These are phyloP conservation scores for Fistulinella cinereoalba DNA, from an alignment of 1,284 basidiomycete species.

Conservation along the genomic window DNA sequence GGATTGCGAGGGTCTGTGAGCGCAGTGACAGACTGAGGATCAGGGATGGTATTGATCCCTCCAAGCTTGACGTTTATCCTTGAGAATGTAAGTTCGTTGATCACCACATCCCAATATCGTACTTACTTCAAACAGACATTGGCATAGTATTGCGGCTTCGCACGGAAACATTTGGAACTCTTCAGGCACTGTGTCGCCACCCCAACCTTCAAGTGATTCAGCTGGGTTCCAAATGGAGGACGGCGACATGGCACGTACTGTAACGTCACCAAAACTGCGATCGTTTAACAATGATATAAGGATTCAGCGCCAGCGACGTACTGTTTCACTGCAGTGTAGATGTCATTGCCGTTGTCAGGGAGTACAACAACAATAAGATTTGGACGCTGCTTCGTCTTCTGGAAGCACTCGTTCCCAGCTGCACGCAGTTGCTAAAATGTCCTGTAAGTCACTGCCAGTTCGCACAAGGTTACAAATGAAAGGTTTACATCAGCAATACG, in stretches of 20 bases:
- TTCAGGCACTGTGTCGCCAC: constrained; percentile 76
- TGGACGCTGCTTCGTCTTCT: constrained; percentile 43
- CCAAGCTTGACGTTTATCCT: constrained; percentile 82
- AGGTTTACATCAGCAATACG: constrained; percentile 44
- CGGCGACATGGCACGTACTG: constrained; percentile 39
- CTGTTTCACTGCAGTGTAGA: constrained; percentile 76
- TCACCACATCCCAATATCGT: background rate
- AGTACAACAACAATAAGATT: constrained; percentile 63
- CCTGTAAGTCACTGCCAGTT: constrained; percentile 3
- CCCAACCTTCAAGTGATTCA: constrained; percentile 45
- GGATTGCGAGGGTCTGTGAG: constrained; percentile 67
- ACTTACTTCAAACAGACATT: constrained; percentile 76
- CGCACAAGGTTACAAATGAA: background rate
- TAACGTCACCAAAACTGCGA: constrained; percentile 65
- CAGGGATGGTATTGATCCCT: constrained; percentile 73
- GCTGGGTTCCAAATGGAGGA: background rate
- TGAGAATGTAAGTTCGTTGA: constrained; percentile 4
- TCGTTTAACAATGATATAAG: constrained; percentile 1
- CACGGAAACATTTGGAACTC: constrained; percentile 55
- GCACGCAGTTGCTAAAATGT: constrained; percentile 44
- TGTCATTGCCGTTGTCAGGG: constrained; percentile 70
- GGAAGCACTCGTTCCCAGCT: constrained; percentile 44
- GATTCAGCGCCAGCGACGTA: constrained; percentile 37
- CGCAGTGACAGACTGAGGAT: constrained; percentile 54
- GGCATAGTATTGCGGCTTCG: constrained; percentile 71